Base-by-base conservation (phyloP, 2,329 filamentous ascomycete genomes). In the Colletotrichum sansevieriae region DNA sequence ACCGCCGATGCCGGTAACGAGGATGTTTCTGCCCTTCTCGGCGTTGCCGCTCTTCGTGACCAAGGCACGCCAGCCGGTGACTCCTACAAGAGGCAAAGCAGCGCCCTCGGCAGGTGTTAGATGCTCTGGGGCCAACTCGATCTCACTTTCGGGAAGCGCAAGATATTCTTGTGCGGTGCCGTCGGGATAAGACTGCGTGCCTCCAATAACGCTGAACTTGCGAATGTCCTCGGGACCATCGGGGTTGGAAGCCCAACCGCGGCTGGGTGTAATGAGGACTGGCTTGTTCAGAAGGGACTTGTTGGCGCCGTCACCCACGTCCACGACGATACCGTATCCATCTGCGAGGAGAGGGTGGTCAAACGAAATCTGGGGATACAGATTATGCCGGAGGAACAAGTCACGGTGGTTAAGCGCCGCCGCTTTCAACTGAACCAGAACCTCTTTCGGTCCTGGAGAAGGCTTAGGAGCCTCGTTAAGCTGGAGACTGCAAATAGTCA, bases 361-460 rank as follows among this genome's bases (percentile, higher is more conserved):
- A 79, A 97, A 97, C 12, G 92, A 91, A 61, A 94, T 91, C 73
- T 88, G 91, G 0, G 95, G 95, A 83, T 98, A 98, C 46, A 97
- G 89, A 76, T 95, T 91, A 79, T 96, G 94, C 63, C 95, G 92
- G 80, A 97, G 92, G 83, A 98, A 98, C 73, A 97, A 89, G 79
- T 98, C 96, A 74, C 95, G 92, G 83, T 98, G 96, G 83, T 98
- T 98, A 58, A 98, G 89, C 13, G 95, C 92, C 1, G 91, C 92
- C 59, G 94, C 92, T 41, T 88, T 87, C 76, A 98, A 84, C 75
- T 88, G 89, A 71, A 98, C 83, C 7, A 97, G 84, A 72, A 97
- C 83, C 78, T 98, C 87, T 71, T 84, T 84, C 15, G 87, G 86
- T 29, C 88, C 86, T 0, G 91, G 91, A 2, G 82, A 83, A 29